These are phyloP conservation scores for Allomyces macrogynus DNA, from an alignment of 192 early-diverging fungal genomes.

Conservation along the genomic window DNA sequence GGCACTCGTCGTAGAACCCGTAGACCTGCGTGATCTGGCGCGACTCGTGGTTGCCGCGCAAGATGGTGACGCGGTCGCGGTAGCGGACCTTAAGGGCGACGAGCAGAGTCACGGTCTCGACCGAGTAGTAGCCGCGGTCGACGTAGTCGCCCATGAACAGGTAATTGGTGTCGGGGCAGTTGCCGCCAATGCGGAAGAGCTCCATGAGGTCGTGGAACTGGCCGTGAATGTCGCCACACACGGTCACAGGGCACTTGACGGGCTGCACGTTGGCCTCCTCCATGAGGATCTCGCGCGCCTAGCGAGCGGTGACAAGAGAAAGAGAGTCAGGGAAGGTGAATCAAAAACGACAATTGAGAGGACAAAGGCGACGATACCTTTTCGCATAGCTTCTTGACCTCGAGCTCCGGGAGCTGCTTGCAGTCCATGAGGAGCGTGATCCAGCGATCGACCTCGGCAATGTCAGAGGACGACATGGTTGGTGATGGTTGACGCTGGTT, in stretches of 20 bases:
- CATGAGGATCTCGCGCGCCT: constrained; percentile 90
- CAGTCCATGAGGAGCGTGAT: constrained; percentile 74
- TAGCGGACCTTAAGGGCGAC: constrained; percentile 88
- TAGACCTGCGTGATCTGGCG: constrained; percentile 98
- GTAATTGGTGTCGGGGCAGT: constrained; percentile 92
- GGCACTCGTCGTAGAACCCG: constrained; percentile 97
- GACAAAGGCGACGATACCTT: constrained; percentile 44
- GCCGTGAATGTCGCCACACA: constrained; percentile 99
- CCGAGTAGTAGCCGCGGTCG: constrained; percentile 94
- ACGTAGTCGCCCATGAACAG: constrained; percentile 99
- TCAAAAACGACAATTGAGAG: neutral
- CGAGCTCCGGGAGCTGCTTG: constrained; percentile 83
- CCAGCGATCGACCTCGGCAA: constrained; percentile 82
- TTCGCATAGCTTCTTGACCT: constrained; percentile 89
- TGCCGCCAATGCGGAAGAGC: constrained; percentile 90
- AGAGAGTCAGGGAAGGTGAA: neutral
- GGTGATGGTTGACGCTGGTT: too few relatives aligned
- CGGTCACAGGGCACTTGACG: constrained; percentile 92
- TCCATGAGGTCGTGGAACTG: constrained; percentile 96
- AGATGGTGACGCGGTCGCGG: constrained; percentile 77
- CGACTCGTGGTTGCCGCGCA: constrained; percentile 97
- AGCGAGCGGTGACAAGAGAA: constrained; percentile 4
- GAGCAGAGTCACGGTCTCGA: constrained; percentile 91
- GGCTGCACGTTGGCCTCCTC: constrained; percentile 96
- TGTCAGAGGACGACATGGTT: constrained; percentile 23